Conservation (phyloP, 495 filamentous ascomycete species). For the Parmelia sp. region DNA sequence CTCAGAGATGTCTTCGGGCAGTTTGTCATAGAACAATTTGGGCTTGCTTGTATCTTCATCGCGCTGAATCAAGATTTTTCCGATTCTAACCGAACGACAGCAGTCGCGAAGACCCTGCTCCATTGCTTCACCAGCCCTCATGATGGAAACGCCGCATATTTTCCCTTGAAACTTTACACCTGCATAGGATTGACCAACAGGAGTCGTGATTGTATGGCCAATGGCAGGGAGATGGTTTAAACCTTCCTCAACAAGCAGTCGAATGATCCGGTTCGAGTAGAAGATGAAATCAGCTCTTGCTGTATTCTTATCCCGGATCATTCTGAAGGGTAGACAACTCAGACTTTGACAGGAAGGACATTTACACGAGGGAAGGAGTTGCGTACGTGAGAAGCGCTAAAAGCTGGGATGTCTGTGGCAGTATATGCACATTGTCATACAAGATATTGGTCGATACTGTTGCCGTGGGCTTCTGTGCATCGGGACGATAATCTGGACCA, state of each 20-base stretch:
- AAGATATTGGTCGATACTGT: slow-evolving; percentile 81
- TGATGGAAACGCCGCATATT: slow-evolving; percentile 97
- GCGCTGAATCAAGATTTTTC: slow-evolving; percentile 95
- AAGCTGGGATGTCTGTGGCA: slow-evolving; percentile 91
- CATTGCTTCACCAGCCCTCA: slow-evolving; percentile 97
- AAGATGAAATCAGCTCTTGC: slow-evolving; percentile 95
- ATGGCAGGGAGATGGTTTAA: slow-evolving; percentile 93
- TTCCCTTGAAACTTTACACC: slow-evolving; percentile 95
- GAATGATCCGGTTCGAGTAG: slow-evolving; percentile 97
- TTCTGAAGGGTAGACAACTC: slow-evolving; percentile 47
- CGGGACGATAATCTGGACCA: slow-evolving; percentile 70
- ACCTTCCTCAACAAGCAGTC: slow-evolving; percentile 94
- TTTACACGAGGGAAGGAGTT: slow-evolving; percentile 10
- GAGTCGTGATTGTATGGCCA: slow-evolving; percentile 80
- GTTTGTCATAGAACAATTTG: slow-evolving; percentile 92
- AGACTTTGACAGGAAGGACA: slow-evolving; percentile 23
- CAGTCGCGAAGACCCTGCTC: slow-evolving; percentile 95
- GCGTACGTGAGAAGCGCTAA: slow-evolving; percentile 94
- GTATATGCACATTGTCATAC: slow-evolving; percentile 80
- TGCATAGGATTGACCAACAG: slow-evolving; percentile 79
- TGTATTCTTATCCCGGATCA: slow-evolving; percentile 88
- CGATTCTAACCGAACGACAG: slow-evolving; percentile 91
- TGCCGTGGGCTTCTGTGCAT: slow-evolving; percentile 75
- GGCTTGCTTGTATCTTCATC: slow-evolving; percentile 92
- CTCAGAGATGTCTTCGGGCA: slow-evolving; percentile 85